These are phyloP conservation scores for Daldinia decipiens DNA, from an alignment of 495 filamentous ascomycete genomes.

Conservation along the genomic window DNA sequence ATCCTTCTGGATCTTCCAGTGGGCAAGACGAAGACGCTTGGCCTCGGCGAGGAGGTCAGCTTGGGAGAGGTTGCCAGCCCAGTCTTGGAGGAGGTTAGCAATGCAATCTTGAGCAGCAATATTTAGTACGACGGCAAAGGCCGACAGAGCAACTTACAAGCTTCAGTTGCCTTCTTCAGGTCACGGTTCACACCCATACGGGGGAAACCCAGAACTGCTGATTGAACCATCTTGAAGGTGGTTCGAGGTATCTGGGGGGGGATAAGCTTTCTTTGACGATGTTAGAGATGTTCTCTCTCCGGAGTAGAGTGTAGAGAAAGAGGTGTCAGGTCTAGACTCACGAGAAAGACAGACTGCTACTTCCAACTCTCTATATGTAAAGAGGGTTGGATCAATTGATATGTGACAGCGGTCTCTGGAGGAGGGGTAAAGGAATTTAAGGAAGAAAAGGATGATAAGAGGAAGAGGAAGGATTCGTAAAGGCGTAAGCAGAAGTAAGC, in stretches of 20 bases:
- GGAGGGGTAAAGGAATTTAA: conserved; percentile 13
- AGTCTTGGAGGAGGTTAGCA: conserved; percentile 65
- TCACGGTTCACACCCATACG: conserved; percentile 98
- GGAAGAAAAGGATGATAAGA: conserved; percentile 17
- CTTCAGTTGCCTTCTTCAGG: conserved; percentile 99
- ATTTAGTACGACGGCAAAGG: neutral
- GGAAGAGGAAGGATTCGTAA: conserved; percentile 33
- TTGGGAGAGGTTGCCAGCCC: conserved; percentile 91
- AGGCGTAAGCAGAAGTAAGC: conserved; percentile 32
- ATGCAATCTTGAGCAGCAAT: neutral
- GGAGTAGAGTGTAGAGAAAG: conserved; percentile 5
- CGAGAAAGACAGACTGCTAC: conserved; percentile 41
- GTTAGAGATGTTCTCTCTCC: conserved; percentile 27
- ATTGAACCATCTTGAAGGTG: conserved; percentile 80
- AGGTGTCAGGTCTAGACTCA: conserved; percentile 33
- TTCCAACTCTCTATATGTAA: conserved; percentile 40
- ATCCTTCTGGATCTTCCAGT: conserved; percentile 99
- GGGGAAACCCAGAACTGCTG: conserved; percentile 79
- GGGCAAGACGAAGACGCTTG: conserved; percentile 92
- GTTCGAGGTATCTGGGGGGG: conserved; percentile 38
- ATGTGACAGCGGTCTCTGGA: conserved; percentile 36
- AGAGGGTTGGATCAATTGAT: conserved; percentile 33
- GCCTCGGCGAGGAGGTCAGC: conserved; percentile 89
- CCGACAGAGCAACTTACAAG: conserved; percentile 56
- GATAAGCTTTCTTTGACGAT: conserved; percentile 34